These are phyloP conservation scores for Hydnomerulius pinastri DNA, from an alignment of 768 basidiomycete species.

Conservation along the genomic window DNA sequence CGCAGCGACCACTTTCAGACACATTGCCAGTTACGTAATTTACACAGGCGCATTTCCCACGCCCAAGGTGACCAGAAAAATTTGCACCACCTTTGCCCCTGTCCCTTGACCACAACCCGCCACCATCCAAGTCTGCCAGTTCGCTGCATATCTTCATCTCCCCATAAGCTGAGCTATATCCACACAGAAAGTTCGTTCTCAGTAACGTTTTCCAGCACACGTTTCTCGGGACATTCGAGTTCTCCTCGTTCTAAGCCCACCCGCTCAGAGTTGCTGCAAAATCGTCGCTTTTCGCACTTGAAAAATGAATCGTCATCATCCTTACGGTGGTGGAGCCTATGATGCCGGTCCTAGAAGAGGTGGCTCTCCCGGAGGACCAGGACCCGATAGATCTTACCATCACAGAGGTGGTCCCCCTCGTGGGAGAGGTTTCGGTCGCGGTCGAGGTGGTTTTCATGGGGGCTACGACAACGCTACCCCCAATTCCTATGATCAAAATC, in stretches of 20 bases:
- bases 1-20: conserved; percentile 15
- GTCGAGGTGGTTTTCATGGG: conserved; percentile 55
- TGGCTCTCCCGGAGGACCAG: conserved; percentile 64
- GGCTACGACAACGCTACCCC: conserved; percentile 57
- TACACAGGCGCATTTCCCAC: conserved; percentile 23
- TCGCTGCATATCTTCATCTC: conserved; percentile 25
- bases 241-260: conserved; percentile 26
- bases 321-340: conserved; percentile 67
- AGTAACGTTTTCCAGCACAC: conserved; percentile 18
- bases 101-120: conserved; percentile 34
- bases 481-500: conserved; percentile 64
- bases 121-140: conserved; percentile 36
- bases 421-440: conserved; percentile 53
- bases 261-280: conserved; percentile 26
- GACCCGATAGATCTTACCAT: conserved; percentile 70
- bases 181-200: conserved; percentile 24
- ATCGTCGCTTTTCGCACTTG: conserved; percentile 23
- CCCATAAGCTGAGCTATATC: conserved; percentile 25
- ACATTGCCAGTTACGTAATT: conserved; percentile 25
- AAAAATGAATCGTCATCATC: conserved; percentile 89
- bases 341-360: conserved; percentile 65
- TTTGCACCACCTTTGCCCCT: conserved; percentile 25
- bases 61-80: conserved; percentile 31
- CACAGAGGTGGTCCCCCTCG: conserved; percentile 58
- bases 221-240: conserved; percentile 18